Evolutionary conservation across 257 asterid genomes (phyloP).

Genomic region (Mitragyna speciosa): DNA sequence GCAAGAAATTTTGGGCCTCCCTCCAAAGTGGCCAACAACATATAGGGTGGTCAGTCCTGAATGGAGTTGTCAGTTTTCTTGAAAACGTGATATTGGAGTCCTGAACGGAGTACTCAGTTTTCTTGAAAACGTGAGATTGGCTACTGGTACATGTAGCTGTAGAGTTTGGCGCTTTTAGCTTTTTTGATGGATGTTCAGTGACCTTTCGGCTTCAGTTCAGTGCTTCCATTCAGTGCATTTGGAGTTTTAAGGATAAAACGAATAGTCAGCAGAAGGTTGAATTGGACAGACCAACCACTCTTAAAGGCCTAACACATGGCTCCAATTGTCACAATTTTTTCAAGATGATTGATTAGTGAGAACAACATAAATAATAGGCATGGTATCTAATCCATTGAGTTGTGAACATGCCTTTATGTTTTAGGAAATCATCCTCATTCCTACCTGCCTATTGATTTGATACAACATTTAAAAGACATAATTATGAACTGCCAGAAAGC

Average conservation of each 20-base stretch:
- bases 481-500: neutral
- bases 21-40: neutral
- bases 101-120: too few species aligned
- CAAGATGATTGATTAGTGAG: neutral
- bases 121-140: neutral
- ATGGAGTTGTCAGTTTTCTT: conserved; percentile 5
- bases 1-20: neutral
- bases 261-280: neutral
- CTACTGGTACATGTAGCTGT: neutral
- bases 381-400: neutral
- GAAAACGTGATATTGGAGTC: too few species aligned
- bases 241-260: conserved; percentile 14
- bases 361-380: neutral
- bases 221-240: neutral
- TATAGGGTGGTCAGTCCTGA: neutral
- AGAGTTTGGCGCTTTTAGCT: neutral
- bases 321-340: neutral
- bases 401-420: neutral
- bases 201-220: neutral
- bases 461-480: neutral
- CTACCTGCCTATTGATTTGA: neutral
- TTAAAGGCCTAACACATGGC: neutral
- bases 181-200: neutral
- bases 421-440: neutral
- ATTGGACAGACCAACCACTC: conserved; percentile 7